Percentiles rank a stretch among this genome's conserved stretches.
phyloP scores from a whole-genome alignment of 2,329 filamentous ascomycete genomes.

The Ploettnerulaceae sp. region DNA sequence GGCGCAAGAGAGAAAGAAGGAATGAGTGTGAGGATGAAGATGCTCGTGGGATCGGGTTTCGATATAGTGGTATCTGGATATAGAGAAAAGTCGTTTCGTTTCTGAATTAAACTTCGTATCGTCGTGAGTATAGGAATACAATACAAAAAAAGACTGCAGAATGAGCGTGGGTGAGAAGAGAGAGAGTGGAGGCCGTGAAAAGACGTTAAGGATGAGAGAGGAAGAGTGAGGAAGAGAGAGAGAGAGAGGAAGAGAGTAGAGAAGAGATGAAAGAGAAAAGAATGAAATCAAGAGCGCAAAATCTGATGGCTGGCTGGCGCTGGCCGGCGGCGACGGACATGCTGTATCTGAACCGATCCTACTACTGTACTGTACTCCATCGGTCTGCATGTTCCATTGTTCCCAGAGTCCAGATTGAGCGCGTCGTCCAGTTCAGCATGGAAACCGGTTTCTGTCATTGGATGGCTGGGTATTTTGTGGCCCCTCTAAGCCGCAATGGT shows the following conservation, averaged over 20 bases:
- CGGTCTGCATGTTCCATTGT: too few relatives aligned
- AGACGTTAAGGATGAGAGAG: not conserved
- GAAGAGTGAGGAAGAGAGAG: not conserved
- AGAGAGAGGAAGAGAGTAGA: not conserved
- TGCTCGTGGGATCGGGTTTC: too few relatives aligned
- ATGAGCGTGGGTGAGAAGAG: constrained; percentile 1
- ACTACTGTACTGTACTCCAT: constrained; percentile 7
- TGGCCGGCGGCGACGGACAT: not conserved
- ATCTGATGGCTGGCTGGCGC: not conserved
- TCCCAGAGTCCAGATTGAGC: constrained; percentile 6
- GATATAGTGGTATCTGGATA: constrained; percentile 44
- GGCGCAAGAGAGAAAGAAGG: too few relatives aligned
- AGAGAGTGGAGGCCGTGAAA: not conserved
- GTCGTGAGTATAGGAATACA: constrained; percentile 1
- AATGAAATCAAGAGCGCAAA: not conserved
- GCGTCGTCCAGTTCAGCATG: not conserved
- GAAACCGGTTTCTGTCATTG: constrained; percentile 4
- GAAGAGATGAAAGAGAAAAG: not conserved
- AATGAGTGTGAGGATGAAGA: too few relatives aligned
- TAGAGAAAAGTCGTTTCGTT: constrained; percentile 40
- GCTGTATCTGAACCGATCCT: not conserved
- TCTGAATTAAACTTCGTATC: constrained; percentile 9
- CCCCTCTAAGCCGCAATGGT: not conserved
- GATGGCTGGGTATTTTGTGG: constrained; percentile 1
- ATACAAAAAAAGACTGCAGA: constrained; percentile 1